Percentiles rank a stretch among this genome's conserved stretches.
These are phyloP conservation scores for Fusarium protoensiforme DNA, from an alignment of 2,329 filamentous ascomycete species.

Conservation along the genomic window DNA sequence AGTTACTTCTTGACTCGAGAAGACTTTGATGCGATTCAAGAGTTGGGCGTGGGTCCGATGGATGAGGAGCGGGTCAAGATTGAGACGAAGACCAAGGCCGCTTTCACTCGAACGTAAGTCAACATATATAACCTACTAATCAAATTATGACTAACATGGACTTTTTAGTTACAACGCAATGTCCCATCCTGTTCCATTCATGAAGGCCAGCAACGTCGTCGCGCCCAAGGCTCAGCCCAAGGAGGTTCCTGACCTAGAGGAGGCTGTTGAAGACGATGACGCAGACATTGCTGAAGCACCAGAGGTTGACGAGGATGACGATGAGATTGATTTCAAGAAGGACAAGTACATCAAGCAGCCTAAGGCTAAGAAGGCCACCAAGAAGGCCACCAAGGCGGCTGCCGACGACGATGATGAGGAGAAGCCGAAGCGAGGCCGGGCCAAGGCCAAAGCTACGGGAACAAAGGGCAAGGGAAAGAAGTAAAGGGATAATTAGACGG, in stretches of 20 bases:
- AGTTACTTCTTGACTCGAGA: slow-evolving; percentile 95
- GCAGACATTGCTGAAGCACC: slow-evolving; percentile 68
- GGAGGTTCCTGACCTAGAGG: slow-evolving; percentile 92
- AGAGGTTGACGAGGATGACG: slow-evolving; percentile 77
- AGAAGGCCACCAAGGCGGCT: slow-evolving; percentile 56
- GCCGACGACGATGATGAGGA: slow-evolving; percentile 59
- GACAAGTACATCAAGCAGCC: slow-evolving; percentile 97
- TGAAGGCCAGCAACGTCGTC: slow-evolving; percentile 85
- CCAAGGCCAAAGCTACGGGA: slow-evolving; percentile 53
- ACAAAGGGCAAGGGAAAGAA: slow-evolving; percentile 63
- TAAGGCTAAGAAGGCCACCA: slow-evolving; percentile 72
- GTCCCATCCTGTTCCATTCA: slow-evolving; percentile 92
- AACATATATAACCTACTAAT: background rate
- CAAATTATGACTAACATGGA: slow-evolving; percentile 6
- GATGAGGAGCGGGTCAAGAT: slow-evolving; percentile 80
- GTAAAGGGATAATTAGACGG: slow-evolving; percentile 18
- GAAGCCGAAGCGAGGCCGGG: slow-evolving; percentile 62
- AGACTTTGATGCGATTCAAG: slow-evolving; percentile 92
- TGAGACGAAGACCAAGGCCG: slow-evolving; percentile 85
- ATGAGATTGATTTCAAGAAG: slow-evolving; percentile 81
- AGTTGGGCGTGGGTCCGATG: slow-evolving; percentile 90
- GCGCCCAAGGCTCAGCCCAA: slow-evolving; percentile 77
- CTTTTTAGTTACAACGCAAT: slow-evolving; percentile 80
- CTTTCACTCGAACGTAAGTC: slow-evolving; percentile 88
- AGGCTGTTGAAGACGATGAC: slow-evolving; percentile 92